phyloP scores from a whole-genome alignment of 192 early-diverging fungal genomes.

The Linnemannia exigua region DNA sequence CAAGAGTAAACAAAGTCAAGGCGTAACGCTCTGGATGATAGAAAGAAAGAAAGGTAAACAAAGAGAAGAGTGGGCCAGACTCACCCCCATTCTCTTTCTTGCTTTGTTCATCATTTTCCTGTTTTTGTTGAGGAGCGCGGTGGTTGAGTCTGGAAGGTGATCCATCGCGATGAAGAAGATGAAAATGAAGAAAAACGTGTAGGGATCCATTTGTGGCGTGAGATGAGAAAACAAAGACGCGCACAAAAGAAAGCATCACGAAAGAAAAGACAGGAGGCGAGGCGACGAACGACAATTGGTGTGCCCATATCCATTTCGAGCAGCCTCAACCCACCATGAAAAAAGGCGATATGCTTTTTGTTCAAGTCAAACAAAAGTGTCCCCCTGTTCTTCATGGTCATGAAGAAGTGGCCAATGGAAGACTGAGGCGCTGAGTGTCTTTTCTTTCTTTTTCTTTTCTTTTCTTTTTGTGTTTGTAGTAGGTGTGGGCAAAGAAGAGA shows the following conservation, averaged over 20 bases:
- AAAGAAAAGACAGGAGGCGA: background rate
- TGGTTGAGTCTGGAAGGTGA: background rate
- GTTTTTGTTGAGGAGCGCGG: background rate
- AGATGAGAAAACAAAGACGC: background rate
- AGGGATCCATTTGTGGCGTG: background rate
- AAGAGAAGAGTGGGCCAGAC: too few species aligned
- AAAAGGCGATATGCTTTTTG: background rate
- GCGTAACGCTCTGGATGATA: too few species aligned
- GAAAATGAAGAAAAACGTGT: background rate
- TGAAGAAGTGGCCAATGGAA: background rate
- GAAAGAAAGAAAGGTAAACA: too few species aligned
- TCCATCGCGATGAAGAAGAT: background rate
- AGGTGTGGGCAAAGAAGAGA: background rate
- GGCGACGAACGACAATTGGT: background rate
- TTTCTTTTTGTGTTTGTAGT: background rate
- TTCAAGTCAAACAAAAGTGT: background rate
- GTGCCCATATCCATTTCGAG: background rate
- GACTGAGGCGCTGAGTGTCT: background rate
- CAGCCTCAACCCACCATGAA: background rate
- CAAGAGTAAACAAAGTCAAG: too few species aligned
- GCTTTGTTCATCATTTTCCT: too few species aligned
- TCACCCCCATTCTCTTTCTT: too few species aligned
- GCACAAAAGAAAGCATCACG: background rate
- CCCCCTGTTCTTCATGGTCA: background rate
- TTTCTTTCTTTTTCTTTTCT: too few species aligned